Conservation (phyloP, 495 filamentous ascomycete genomes). For the Penicillium atrosanguineum region DNA sequence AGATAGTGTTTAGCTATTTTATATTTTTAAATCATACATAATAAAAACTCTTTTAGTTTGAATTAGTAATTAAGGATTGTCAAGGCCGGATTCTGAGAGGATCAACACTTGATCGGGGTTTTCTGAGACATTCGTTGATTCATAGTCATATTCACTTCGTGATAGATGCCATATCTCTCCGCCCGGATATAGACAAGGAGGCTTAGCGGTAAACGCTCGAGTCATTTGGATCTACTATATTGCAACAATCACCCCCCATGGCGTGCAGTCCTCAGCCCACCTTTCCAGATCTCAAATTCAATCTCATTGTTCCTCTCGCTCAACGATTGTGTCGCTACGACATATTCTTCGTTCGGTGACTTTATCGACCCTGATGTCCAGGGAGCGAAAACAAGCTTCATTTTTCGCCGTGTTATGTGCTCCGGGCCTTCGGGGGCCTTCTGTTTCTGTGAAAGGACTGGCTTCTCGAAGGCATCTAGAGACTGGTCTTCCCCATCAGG, state of each 20-base stretch:
- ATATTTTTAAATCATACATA: no score
- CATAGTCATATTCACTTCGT: background rate
- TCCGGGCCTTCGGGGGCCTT: constrained; percentile 5
- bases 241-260: constrained; percentile 6
- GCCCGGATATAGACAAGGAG: constrained; percentile 2
- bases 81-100: background rate
- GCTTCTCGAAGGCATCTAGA: background rate
- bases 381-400: constrained; percentile 79
- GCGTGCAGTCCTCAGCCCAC: constrained; percentile 35
- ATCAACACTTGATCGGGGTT: background rate
- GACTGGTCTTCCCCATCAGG: background rate
- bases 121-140: background rate
- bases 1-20: no score
- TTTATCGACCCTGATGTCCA: constrained; percentile 48
- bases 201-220: background rate
- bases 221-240: background rate
- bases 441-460: background rate
- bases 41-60: no score
- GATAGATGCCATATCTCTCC: background rate
- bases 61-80: no score
- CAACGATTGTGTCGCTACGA: background rate
- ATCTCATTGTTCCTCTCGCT: constrained; percentile 27
- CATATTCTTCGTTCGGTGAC: background rate
- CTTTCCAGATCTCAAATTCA: constrained; percentile 53
- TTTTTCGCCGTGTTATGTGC: constrained; percentile 49